phyloP scores from a whole-genome alignment of 768 basidiomycete genomes.

The Royoungia palumana region DNA sequence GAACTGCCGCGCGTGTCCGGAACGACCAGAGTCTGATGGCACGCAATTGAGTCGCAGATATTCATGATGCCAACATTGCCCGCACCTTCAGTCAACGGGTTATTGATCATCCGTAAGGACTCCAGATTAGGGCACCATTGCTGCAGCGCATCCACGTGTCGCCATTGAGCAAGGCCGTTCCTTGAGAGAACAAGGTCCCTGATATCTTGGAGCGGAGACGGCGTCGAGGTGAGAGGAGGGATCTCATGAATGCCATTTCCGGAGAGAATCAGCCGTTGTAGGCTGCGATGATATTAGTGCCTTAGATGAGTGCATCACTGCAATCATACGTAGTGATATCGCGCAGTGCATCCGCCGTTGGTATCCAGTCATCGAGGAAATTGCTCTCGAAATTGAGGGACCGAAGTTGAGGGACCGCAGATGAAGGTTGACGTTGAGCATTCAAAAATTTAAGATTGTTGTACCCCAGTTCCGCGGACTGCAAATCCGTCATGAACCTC shows the following conservation, averaged over 20 bases:
- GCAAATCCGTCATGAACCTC: conserved; percentile 51
- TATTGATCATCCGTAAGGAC: conserved; percentile 57
- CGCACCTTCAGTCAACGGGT: conserved; percentile 60
- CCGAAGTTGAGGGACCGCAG: conserved; percentile 33
- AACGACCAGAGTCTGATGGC: conserved; percentile 35
- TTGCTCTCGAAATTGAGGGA: conserved; percentile 74
- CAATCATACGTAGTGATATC: conserved; percentile 43
- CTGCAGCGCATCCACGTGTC: conserved; percentile 59
- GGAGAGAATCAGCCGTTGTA: conserved; percentile 64
- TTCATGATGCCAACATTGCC: background rate
- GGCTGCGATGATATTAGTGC: conserved; percentile 32
- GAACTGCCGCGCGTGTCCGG: conserved; percentile 51
- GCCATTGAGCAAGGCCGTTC: conserved; percentile 60
- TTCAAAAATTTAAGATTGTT: conserved; percentile 49
- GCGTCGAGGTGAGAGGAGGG: conserved; percentile 24
- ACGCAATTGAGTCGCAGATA: conserved; percentile 1
- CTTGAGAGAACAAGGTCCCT: conserved; percentile 61
- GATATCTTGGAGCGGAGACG: conserved; percentile 35
- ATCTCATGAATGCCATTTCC: conserved; percentile 57
- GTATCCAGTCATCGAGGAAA: conserved; percentile 52
- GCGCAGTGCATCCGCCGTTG: conserved; percentile 43
- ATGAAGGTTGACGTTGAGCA: conserved; percentile 7
- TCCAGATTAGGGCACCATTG: conserved; percentile 68
- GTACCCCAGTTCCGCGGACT: conserved; percentile 65
- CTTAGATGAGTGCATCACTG: background rate